Conservation (phyloP, 345 rosid species). For the Populus alba region DNA sequence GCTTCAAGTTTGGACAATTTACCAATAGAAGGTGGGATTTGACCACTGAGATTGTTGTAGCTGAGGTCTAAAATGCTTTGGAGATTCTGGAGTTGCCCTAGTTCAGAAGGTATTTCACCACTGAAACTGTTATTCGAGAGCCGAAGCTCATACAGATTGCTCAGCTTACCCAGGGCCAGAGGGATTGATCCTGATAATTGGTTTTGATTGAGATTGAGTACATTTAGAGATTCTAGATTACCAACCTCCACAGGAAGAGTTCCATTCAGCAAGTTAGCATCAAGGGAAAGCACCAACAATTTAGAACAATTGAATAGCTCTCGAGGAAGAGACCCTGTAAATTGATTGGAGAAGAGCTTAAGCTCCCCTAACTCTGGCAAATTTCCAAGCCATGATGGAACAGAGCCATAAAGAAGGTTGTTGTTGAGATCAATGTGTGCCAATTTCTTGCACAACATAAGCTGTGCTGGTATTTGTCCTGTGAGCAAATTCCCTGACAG, state of each 20-base stretch:
- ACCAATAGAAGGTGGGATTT: slow-evolving; percentile 66
- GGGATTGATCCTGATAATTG: slow-evolving; percentile 70
- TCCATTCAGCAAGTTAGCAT: slow-evolving; percentile 60
- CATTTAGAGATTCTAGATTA: slow-evolving; percentile 55
- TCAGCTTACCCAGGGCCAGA: slow-evolving; percentile 56
- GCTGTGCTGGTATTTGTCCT: slow-evolving; percentile 63
- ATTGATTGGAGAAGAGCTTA: slow-evolving; percentile 70
- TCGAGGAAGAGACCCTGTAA: slow-evolving; percentile 57
- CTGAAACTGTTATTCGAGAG: slow-evolving; percentile 64
- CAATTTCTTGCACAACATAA: slow-evolving; percentile 66
- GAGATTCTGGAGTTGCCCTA: slow-evolving; percentile 72
- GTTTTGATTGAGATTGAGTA: slow-evolving; percentile 60
- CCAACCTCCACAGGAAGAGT: slow-evolving; percentile 58
- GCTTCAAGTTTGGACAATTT: slow-evolving; percentile 63
- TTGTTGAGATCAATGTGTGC: slow-evolving; percentile 79
- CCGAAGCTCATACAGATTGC: slow-evolving; percentile 65
- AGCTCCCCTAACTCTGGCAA: slow-evolving; percentile 69
- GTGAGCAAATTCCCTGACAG: slow-evolving; percentile 69
- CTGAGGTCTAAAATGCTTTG: slow-evolving; percentile 78
- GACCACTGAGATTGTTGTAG: slow-evolving; percentile 65
- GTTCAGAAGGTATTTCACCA: slow-evolving; percentile 68
- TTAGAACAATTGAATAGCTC: slow-evolving; percentile 68
- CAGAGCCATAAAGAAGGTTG: slow-evolving; percentile 62
- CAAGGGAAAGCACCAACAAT: slow-evolving; percentile 67
- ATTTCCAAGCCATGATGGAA: slow-evolving; percentile 80